These are phyloP conservation scores for Dothistroma septosporum DNA, from an alignment of 2,329 filamentous ascomycete genomes.

Conservation along the genomic window DNA sequence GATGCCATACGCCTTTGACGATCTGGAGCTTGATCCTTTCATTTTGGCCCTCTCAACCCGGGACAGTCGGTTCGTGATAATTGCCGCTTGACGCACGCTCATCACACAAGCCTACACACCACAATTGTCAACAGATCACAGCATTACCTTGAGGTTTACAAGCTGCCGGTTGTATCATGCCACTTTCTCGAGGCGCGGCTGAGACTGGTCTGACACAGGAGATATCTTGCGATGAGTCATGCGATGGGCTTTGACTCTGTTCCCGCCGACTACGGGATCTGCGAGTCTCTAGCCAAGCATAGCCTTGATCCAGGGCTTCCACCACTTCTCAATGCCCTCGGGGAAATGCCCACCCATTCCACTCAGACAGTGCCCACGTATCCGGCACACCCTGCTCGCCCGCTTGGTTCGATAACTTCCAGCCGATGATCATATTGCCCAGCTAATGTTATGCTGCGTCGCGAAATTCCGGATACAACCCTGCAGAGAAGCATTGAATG, in stretches of 20 bases:
- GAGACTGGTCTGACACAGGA: too few species aligned
- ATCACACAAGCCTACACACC: not conserved
- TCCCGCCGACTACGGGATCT: too few species aligned
- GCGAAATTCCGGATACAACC: slow-evolving; percentile 47
- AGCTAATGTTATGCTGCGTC: slow-evolving; percentile 44
- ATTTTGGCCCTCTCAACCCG: not conserved
- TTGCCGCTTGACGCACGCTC: not conserved
- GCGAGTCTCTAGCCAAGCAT: slow-evolving; percentile 42
- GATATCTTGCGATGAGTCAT: too few species aligned
- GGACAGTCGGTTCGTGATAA: too few species aligned
- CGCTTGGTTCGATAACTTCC: slow-evolving; percentile 46
- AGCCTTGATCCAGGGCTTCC: slow-evolving; percentile 49
- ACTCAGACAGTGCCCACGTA: slow-evolving; percentile 49
- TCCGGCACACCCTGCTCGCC: slow-evolving; percentile 46
- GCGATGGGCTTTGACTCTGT: too few species aligned
- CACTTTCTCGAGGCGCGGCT: not conserved
- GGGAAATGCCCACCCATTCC: slow-evolving; percentile 47
- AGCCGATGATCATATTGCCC: slow-evolving; percentile 50
- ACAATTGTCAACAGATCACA: too few species aligned
- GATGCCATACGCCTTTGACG: not conserved
- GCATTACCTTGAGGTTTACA: too few species aligned
- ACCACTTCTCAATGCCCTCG: slow-evolving; percentile 46
- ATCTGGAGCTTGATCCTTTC: not conserved
- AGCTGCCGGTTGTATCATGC: not conserved
- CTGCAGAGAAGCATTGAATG: slow-evolving; percentile 46